phyloP scores from a whole-genome alignment of 2,329 filamentous ascomycete species.

The Bipolaris cookei region DNA sequence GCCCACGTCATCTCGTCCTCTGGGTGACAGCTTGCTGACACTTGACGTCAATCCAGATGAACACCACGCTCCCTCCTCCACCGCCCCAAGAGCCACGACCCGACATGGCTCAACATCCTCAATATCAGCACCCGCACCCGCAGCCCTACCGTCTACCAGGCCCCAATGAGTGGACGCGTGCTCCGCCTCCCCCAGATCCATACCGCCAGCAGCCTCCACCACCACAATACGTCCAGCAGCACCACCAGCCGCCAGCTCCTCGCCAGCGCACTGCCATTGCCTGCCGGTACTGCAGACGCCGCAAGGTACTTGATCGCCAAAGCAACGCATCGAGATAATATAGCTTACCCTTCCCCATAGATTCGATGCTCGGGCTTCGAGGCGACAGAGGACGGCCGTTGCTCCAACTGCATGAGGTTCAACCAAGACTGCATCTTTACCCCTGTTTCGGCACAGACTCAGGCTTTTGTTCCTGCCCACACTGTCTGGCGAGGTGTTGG shows the following conservation, averaged over 20 bases:
- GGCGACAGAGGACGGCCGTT: conserved; percentile 72
- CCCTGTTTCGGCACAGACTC: conserved; percentile 74
- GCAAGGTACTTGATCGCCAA: conserved; percentile 56
- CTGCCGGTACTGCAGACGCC: conserved; percentile 64
- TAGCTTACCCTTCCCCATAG: conserved; percentile 52
- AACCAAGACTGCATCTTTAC: conserved; percentile 80
- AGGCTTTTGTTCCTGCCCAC: conserved; percentile 76
- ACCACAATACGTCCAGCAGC: conserved; percentile 49
- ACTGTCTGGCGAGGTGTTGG: conserved; percentile 63
- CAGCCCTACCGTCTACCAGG: conserved; percentile 54
- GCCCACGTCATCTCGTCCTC: conserved; percentile 18
- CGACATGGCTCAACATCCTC: conserved; percentile 56
- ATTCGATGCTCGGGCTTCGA: conserved; percentile 80
- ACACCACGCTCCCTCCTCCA: conserved; percentile 41
- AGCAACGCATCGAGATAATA: neutral
- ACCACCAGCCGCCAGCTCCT: conserved; percentile 58
- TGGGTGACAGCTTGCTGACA: conserved; percentile 24
- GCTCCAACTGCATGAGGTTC: conserved; percentile 74
- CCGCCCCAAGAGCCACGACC: conserved; percentile 49
- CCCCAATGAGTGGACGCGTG: conserved; percentile 55
- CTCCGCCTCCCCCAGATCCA: conserved; percentile 48
- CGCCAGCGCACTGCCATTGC: conserved; percentile 67
- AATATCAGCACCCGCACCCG: conserved; percentile 50
- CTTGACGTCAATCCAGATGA: conserved; percentile 38
- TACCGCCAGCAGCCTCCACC: conserved; percentile 51